Conservation (phyloP, 1,284 basidiomycete genomes). For the Mixia osmundae region DNA sequence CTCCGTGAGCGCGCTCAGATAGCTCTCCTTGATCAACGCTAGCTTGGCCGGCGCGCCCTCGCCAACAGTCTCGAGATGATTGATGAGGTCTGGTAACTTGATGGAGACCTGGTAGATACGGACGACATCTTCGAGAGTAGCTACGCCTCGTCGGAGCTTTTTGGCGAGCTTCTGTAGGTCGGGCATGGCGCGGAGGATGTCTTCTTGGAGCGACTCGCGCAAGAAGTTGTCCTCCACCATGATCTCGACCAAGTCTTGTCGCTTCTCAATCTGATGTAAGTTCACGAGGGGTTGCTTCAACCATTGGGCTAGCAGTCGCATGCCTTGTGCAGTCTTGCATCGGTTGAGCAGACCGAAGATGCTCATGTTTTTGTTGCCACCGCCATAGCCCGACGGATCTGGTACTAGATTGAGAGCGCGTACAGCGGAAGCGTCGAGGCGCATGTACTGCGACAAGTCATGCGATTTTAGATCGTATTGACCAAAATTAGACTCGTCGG, state of each 20-base stretch:
- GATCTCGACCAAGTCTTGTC: constrained; percentile 58
- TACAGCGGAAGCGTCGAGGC: constrained; percentile 79
- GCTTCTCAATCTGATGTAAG: constrained; percentile 63
- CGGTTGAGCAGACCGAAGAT: constrained; percentile 75
- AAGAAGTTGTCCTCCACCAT: constrained; percentile 58
- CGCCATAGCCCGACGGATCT: constrained; percentile 28
- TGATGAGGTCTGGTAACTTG: constrained; percentile 51
- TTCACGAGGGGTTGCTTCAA: constrained; percentile 91
- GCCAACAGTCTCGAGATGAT: constrained; percentile 28
- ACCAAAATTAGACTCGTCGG: constrained; percentile 56
- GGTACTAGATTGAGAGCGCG: constrained; percentile 75
- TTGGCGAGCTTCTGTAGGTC: constrained; percentile 86
- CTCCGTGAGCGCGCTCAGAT: constrained; percentile 24
- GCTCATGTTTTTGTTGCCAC: constrained; percentile 51
- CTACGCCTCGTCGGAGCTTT: constrained; percentile 62
- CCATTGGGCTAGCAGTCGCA: constrained; percentile 76
- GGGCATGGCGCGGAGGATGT: constrained; percentile 72
- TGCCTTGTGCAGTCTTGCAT: constrained; percentile 90
- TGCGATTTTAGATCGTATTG: constrained; percentile 62
- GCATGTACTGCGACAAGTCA: constrained; percentile 86
- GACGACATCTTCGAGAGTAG: constrained; percentile 82
- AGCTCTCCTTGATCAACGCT: neutral
- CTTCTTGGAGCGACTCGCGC: constrained; percentile 51
- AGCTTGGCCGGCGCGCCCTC: too few relatives aligned
- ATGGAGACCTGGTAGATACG: constrained; percentile 77